Percentiles rank a stretch among this genome's conserved stretches.
Evolutionary conservation across 805 yeast genomes (phyloP).

Genomic region (Ogataea haglerorum): DNA sequence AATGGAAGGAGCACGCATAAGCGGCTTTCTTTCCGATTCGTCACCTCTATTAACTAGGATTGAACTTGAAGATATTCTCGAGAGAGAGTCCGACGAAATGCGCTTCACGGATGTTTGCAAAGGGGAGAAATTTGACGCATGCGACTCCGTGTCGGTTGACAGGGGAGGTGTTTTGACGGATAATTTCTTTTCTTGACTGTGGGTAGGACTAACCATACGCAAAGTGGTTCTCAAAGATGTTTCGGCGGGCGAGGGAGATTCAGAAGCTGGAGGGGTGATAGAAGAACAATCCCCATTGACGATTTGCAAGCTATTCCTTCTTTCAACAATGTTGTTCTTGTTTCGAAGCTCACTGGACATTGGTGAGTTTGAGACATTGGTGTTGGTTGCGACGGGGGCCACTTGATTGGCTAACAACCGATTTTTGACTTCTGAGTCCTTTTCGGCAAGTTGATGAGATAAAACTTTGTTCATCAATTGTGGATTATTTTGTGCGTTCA

Average conservation of each 20-base stretch:
- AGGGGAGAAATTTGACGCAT: constrained; percentile 4
- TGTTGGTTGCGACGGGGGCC: constrained; percentile 21
- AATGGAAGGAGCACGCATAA: constrained; percentile 25
- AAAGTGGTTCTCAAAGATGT: constrained; percentile 20
- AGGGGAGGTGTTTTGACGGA: constrained; percentile 19
- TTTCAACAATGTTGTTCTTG: constrained; percentile 33
- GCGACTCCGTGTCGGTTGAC: constrained; percentile 13
- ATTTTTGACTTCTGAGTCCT: constrained; percentile 28
- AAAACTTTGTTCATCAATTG: constrained; percentile 34
- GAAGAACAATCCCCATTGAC: constrained; percentile 23
- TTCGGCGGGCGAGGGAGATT: constrained; percentile 23
- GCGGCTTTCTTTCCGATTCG: constrained; percentile 7
- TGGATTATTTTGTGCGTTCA: constrained; percentile 32
- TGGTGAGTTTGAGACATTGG: constrained; percentile 3
- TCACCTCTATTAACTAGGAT: constrained; percentile 6
- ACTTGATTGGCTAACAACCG: constrained; percentile 18
- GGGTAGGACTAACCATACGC: constrained; percentile 13
- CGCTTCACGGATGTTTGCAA: neutral
- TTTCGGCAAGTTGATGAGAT: constrained; percentile 30
- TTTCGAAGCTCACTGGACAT: constrained; percentile 13
- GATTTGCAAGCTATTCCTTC: constrained; percentile 28
- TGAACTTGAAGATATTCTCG: neutral
- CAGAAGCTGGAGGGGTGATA: constrained; percentile 23
- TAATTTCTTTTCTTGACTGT: constrained; percentile 1
- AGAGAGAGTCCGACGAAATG: constrained; percentile 2